A percentile compares a stretch with the other conserved stretches of the same genome.
Conservation (phyloP, 2,329 filamentous ascomycete genomes). For the Stachybotrys chlorohalonatus region DNA sequence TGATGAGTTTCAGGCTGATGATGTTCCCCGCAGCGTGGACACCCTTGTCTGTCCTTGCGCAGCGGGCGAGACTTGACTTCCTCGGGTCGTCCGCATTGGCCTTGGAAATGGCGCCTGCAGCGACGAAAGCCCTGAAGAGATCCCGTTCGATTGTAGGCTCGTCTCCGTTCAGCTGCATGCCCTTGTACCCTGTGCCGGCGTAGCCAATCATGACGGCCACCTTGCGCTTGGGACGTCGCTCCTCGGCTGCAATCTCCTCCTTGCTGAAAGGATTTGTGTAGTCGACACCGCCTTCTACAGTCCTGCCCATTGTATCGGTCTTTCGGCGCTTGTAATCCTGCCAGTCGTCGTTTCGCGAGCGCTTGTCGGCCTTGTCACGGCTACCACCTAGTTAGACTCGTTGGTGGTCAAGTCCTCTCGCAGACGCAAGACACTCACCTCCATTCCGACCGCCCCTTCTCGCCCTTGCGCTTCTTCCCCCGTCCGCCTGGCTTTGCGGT, state of each 20-base stretch:
- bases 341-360: constrained; percentile 28
- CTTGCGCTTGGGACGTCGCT: constrained; percentile 86
- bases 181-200: constrained; percentile 91
- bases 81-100: constrained; percentile 94
- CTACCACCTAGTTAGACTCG: constrained; percentile 24
- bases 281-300: constrained; percentile 13
- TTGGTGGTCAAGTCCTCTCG: constrained; percentile 12
- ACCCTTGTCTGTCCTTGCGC: constrained; percentile 93
- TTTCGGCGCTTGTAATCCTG: constrained; percentile 33
- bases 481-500: neutral
- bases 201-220: constrained; percentile 94
- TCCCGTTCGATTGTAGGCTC: constrained; percentile 96
- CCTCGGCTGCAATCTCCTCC: constrained; percentile 82
- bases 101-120: constrained; percentile 88
- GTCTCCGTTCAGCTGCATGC: constrained; percentile 79
- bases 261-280: constrained; percentile 45
- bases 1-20: constrained; percentile 89
- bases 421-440: constrained; percentile 11
- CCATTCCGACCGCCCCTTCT: constrained; percentile 21
- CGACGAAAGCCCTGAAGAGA: constrained; percentile 84
- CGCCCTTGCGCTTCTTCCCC: constrained; percentile 14
- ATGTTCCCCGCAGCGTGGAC: constrained; percentile 95
- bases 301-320: constrained; percentile 24
- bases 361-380: constrained; percentile 27
- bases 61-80: constrained; percentile 89